Base-by-base conservation (phyloP, 164 flowering plant genomes). In the Annona cherimola region DNA sequence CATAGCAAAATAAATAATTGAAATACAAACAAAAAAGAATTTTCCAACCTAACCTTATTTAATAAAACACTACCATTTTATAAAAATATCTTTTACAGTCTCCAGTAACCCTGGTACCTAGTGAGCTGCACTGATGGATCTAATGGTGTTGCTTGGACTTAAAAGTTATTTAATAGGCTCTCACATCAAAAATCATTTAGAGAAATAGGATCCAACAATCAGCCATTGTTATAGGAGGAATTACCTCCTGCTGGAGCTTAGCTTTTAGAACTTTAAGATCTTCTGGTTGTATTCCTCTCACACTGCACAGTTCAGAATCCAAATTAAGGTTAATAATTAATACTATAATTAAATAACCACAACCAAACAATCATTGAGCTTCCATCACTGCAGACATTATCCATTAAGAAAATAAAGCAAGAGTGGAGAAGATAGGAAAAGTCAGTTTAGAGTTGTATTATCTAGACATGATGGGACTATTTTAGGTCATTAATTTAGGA, bases 171-270 rank as follows among this genome's bases (percentile, higher is more conserved):
- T n/a, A n/a, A n/a, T n/a, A n/a, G n/a, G n/a, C n/a, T n/a, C n/a
- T n/a, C 68, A 74, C 20, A 60, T 70, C 20, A n/a, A 39, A 41
- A 69, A n/a, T 8, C 44, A 40, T 57, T 57, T 16, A 71, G 64
- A 72, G 35, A 42, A 68, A 55, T n/a, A 18, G 6, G 63, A 59
- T 63, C 42, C 45, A 61, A 65, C 35, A 19, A 50, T n/a, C 4
- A 70, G 50, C 35, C 45, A 42, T 14, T 14, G 40, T 18, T 2
- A 8, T 26, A 19, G 42, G 41, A 9, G 60, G 71, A 69, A 26
- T 14, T 79, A 92, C 95, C 93, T 92, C 97, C 75, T 87, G 82
- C 55, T 85, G 89, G 79, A 92, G 97, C 81, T 84, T 87, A 60
- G 71, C 88, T 77, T 86, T 88, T 80, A 92, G 74, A 73, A 71